Base-by-base conservation (phyloP, 176 grass and related monocot species). In the Aechmea fasciata region DNA sequence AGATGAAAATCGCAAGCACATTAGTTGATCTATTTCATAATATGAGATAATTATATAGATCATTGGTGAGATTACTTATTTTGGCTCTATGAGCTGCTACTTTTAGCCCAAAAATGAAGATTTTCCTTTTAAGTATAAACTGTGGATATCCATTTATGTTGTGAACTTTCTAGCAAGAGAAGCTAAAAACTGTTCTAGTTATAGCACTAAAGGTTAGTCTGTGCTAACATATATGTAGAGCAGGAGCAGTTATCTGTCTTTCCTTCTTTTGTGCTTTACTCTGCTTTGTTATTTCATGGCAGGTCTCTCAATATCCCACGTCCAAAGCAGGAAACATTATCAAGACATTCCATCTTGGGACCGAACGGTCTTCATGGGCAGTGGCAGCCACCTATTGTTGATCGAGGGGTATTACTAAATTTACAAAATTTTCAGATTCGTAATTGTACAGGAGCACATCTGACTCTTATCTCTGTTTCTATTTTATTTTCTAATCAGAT, bases 311-410 rank as follows among this genome's bases (percentile, higher is more conserved):
- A 69, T 55, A 66, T 86, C 65, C 69, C 70, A 29, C 29, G 49
- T 28, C 64, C 84, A 48, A 86, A 69, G 19, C 74, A 82, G 41
- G 84, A 81, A 68, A 86, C 84, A 1, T 49, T 82, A 33, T 65
- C 62, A 69, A 86, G 55, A 64, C 84, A 86, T 74, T 78, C 84
- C 10, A 82, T 86, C 57, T 55, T 86, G 69, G 84, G 84, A 19
- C 84, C 78, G 28, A 74, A 82, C 69, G 84, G 84, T 23, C 84
- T 86, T 70, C 47, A 82, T 69, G 79, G 74, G n/a, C 48, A 81
- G 47, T 86, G 84, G 78, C 68, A 81, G 52, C 74, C 84, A 66
- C 74, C 84, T 13, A 64, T 64, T 70, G 53, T 75, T 69, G 57
- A 82, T 51, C 74, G 51, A 70, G 41, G 64, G 70, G 84, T 86